Percentiles rank a stretch among this genome's conserved stretches.
Evolutionary conservation across 2,329 filamentous ascomycete genomes (phyloP).

Genomic region (Herpomyces periplanetae): DNA sequence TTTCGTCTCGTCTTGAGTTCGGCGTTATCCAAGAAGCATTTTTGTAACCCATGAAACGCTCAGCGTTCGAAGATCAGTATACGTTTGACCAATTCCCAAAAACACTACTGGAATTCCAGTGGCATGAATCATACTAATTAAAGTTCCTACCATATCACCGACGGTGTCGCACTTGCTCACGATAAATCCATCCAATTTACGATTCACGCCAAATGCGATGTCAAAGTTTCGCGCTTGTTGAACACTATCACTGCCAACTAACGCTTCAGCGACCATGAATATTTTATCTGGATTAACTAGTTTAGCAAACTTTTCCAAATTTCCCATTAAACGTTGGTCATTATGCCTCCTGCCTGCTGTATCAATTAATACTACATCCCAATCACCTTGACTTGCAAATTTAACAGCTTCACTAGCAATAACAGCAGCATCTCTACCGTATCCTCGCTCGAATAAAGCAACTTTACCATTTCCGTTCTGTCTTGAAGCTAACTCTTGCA

Average conservation of each 20-base stretch:
- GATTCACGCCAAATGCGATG: conserved; percentile 39
- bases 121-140: conserved; percentile 88
- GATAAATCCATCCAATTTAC: conserved; percentile 72
- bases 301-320: conserved; percentile 83
- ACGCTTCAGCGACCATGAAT: conserved; percentile 70
- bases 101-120: conserved; percentile 88
- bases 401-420: conserved; percentile 78
- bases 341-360: conserved; percentile 84
- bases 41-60: conserved; percentile 22
- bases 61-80: conserved; percentile 20
- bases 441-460: conserved; percentile 81
- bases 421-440: conserved; percentile 81
- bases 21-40: conserved; percentile 13
- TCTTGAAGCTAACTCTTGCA: conserved; percentile 49
- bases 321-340: conserved; percentile 77
- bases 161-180: conserved; percentile 97
- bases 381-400: conserved; percentile 30
- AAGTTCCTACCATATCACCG: conserved; percentile 85
- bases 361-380: conserved; percentile 82
- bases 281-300: conserved; percentile 91
- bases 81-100: conserved; percentile 30
- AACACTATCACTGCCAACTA: conserved; percentile 80
- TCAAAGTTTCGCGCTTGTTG: conserved; percentile 92
- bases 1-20: no score
- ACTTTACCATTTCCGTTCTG: conserved; percentile 33